Evolutionary conservation across 345 rosid genomes (phyloP), one percentile per base, ranked within the genome.

Genomic region (Atalantia buxifolia): DNA sequence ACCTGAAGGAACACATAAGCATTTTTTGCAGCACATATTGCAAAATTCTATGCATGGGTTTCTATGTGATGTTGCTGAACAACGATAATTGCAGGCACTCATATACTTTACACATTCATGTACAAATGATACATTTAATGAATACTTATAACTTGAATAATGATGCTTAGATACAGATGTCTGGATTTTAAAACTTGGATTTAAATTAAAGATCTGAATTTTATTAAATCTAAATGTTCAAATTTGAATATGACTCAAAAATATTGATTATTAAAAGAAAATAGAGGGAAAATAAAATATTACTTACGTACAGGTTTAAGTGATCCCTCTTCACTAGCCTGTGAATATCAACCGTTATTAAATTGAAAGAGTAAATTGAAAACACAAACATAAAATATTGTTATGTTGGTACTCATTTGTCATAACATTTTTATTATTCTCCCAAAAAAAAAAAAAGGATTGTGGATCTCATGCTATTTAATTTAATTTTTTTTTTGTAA

Each of bases 1-100:
- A 63, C 98, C 95, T 1, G 92, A 90, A 50, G 98, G 98, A 55
- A 93, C 98, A 79, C 98, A 94, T 75, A 89, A 82, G 86, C 97
- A 94, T 74, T 82, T 84, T 19, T 78, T 73, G 79, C 97, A 94
- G 77, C 98, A 93, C 81, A 88, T 88, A 56, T 80, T 87, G 81
- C 98, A 90, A 82, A 88, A 90, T 82, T 88, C 87, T 86, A 93
- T 78, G 89, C 98, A 95, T 56, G 95, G 89, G 80, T 93, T 86
- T 87, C 83, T 81, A 83, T 88, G 84, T 1, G 90, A 84, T 33
- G 98, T 92, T 31, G 87, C 90, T 6, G 93, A 90, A 83, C 98
- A 93, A 59, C 95, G 83, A 27, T 68, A 79, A 40, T 62, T 10
- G 16, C 77, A 42, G 3, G 77, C 69, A 14, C 4, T 57, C 21